Base-by-base conservation (phyloP, 169 alveolate genomes). In the Plasmodium billcollinsi region DNA sequence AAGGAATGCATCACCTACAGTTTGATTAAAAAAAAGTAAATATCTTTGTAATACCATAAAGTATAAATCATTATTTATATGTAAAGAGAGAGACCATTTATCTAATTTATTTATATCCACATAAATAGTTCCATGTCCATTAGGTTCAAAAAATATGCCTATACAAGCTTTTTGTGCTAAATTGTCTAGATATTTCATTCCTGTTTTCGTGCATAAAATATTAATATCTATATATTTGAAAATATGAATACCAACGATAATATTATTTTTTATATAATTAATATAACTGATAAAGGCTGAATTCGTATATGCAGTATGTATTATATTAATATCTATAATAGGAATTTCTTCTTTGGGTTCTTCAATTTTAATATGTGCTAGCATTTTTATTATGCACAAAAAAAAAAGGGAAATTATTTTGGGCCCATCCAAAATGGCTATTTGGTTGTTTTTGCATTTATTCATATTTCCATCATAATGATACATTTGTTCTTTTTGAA, bases 101-200 rank as follows among this genome's bases (percentile, higher is more conserved):
- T 85, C 15, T 43, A 85, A 70, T 20, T 72, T 18, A 2, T 61
- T 26, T 54, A 72, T 18, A 85, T 85, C 26, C n/a, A 70, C 52
- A 50, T 85, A 85, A 5, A 85, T 85, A 20, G 88, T 74, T 1
- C 96, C 96, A 63, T 94, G 96, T 3, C 96, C 96, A 80, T 94
- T 94, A n/a, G 94, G 54, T 65, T 94, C 96, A 59, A 92, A 94
- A 24, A 88, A 75, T n/a, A 94, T 72, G 0, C 95, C 88, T 14
- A 94, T 65, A 56, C 91, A 74, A 21, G 93, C 92, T 45, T 75
- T 62, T 45, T 63, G 70, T 29, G 91, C 93, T 59, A 75, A 39
- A 6, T 43, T 66, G 69, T 92, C 93, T 70, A 92, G 69, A 59
- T 94, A n/a, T 61, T 94, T 94, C 9, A 92, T 72, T 3, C 96